These are phyloP conservation scores for Coemansia sp. DNA, from an alignment of 192 early-diverging fungal genomes.

Conservation along the genomic window DNA sequence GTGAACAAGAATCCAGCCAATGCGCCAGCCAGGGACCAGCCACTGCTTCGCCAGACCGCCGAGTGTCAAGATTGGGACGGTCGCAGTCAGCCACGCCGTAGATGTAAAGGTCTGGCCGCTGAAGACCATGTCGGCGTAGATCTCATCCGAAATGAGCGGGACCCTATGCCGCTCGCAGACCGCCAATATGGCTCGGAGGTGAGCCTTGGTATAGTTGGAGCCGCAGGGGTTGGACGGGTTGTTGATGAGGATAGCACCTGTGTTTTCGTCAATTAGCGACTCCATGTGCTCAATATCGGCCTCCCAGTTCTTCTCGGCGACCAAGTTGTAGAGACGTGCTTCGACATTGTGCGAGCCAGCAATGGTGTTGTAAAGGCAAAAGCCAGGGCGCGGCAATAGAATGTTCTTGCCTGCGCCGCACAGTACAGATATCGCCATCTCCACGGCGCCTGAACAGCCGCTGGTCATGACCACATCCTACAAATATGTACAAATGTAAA, in stretches of 20 bases:
- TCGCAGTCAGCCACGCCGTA: constrained; percentile 68
- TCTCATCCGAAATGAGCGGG: constrained; percentile 87
- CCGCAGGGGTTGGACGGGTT: constrained; percentile 94
- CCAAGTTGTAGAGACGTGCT: constrained; percentile 75
- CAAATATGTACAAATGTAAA: not conserved
- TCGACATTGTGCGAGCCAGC: constrained; percentile 76
- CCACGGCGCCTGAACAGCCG: constrained; percentile 76
- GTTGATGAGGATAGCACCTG: constrained; percentile 80
- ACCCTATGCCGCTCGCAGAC: constrained; percentile 75
- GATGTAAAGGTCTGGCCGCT: constrained; percentile 60
- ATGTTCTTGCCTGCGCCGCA: constrained; percentile 84
- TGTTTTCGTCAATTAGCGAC: constrained; percentile 78
- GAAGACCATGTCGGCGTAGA: constrained; percentile 90
- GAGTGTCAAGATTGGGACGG: constrained; percentile 80
- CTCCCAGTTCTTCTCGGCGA: constrained; percentile 81
- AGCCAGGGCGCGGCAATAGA: constrained; percentile 79
- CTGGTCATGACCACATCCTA: constrained; percentile 80
- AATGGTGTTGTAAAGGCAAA: constrained; percentile 82
- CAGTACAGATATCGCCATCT: constrained; percentile 70
- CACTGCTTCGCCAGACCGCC: constrained; percentile 89
- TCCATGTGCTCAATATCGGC: constrained; percentile 77
- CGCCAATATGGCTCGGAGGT: constrained; percentile 68
- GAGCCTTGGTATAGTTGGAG: constrained; percentile 73
- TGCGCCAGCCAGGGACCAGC: constrained; percentile 89
- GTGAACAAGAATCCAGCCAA: constrained; percentile 86